Percentiles rank a stretch among this genome's conserved stretches.
These are phyloP conservation scores for Testicularia cyperi DNA, from an alignment of 1,284 basidiomycete genomes.

Conservation along the genomic window DNA sequence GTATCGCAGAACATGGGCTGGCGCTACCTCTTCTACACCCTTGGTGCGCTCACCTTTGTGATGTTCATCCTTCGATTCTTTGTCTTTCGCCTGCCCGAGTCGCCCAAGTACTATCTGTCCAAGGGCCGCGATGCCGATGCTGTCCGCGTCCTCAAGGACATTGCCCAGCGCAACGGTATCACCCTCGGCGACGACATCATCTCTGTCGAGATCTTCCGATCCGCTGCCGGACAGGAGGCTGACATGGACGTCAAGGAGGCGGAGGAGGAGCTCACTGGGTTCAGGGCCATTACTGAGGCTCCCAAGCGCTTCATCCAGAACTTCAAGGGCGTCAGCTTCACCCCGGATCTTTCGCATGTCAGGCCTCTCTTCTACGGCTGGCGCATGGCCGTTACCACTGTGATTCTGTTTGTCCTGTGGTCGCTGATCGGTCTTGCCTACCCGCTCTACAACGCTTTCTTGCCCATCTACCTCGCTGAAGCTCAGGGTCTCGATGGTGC, in stretches of 20 bases:
- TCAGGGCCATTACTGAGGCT: conserved; percentile 8
- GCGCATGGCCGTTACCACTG: conserved; percentile 51
- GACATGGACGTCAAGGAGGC: conserved; percentile 25
- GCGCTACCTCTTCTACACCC: conserved; percentile 56
- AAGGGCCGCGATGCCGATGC: conserved; percentile 59
- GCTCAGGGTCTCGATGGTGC: conserved; percentile 18
- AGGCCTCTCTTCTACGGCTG: conserved; percentile 48
- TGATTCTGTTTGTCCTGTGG: conserved; percentile 52
- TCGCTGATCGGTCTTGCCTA: conserved; percentile 59
- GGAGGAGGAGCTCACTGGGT: conserved; percentile 15
- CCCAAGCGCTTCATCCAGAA: conserved; percentile 11
- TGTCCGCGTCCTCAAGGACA: conserved; percentile 48
- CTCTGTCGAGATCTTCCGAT: conserved; percentile 54
- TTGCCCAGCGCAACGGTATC: conserved; percentile 52
- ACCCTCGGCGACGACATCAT: conserved; percentile 51
- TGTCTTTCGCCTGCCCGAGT: conserved; percentile 57
- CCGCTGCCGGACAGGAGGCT: conserved; percentile 54
- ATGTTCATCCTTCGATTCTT: conserved; percentile 54
- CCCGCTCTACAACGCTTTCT: conserved; percentile 59
- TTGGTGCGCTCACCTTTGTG: conserved; percentile 53
- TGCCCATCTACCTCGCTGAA: conserved; percentile 50
- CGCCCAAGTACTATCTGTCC: conserved; percentile 57
- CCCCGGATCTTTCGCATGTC: conserved; percentile 50
- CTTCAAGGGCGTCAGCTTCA: conserved; percentile 21
- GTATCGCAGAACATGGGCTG: conserved; percentile 50